Evolutionary conservation across 768 basidiomycete genomes (phyloP), one percentile per base, ranked within the genome.

Genomic region (Asterophora lycoperdoides): DNA sequence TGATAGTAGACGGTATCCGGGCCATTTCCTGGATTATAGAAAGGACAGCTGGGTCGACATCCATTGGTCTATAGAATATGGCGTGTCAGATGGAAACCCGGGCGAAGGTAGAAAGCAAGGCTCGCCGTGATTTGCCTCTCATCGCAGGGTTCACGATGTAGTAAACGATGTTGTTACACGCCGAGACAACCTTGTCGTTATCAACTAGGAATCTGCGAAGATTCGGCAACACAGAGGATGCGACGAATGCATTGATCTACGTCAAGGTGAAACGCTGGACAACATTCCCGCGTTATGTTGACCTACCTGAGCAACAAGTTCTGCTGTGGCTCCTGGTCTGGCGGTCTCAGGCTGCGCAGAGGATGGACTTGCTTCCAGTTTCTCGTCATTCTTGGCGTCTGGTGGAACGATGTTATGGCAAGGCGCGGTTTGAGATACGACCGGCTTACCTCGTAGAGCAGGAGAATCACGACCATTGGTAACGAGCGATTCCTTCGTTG

Each of bases 121-220:
- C 73, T 48, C 57, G 91, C 91, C 79, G 84, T 30, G 83, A 66
- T 60, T 84, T 86, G 20, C 81, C 80, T 63, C 88, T 89, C 71
- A 95, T 73, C 1, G 84, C 80, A 1, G 94, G 91, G 34, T 75
- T 80, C 28, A 95, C 75, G 36, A 95, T 79, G 58, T 91, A 90
- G 56, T 92, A 88, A 14, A 89, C 74, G 36, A 98, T 81, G 57
- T 89, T 92, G 48, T 74, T 86, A 64, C 90, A 94, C 5, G 83
- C 77, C n/a, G 80, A 74, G 9, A 80, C 68, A 15, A 93, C 77
- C 66, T 83, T 90, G 67, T 98, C 95, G 32, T 80, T 79, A 54
- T 98, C 95, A 55, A 84, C 69, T 44, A 95, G 69, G 64, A 96
- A 84, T 55, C 77, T 80, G 15, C 92, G 81, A 47, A 95, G 57